Base-by-base conservation (phyloP, 2,329 filamentous ascomycete genomes). In the Delphinella strobiligena region DNA sequence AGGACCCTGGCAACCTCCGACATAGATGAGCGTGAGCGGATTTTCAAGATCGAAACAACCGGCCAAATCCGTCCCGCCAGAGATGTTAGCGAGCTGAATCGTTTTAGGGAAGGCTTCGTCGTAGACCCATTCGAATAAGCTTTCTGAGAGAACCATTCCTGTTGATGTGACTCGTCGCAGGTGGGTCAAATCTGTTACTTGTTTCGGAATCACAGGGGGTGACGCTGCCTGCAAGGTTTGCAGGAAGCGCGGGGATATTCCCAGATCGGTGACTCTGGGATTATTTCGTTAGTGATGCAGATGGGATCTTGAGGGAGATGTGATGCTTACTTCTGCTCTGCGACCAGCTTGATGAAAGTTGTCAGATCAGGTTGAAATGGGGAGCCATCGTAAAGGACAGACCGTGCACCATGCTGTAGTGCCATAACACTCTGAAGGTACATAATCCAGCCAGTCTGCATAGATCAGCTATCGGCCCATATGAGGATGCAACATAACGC, bases 381-480 rank as follows among this genome's bases (percentile, higher is more conserved):
- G 7, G 78, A 85, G 3, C 85, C 86, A 53, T 93, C 85, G 55
- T 93, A 93, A n/a, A 89, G 64, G 2, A 93, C 59, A 1, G 72
- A 65, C 4, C 74, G 68, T 0, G 68, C 67, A 5, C 83, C 82
- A 30, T 68, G 61, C 1, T 80, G 50, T 5, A 89, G 64, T 3
- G 68, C 64, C 15, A 68, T 65, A 0, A 84, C 64, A 29, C 70
- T 72, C 2, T 67, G 61, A 7, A 87, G 63, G 54, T 89, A 91
- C 85, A 93, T 93, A 60, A 93, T 91, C 85, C 85, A 93, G 0
- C 82, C 81, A 0, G 81, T 86, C 0, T 52, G 36, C 9, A 19
- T 4, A 14, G 12, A 17, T 38, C 17, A 30, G 38, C 10, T 19
- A 3, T 7, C n/a, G 12, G 14, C 11, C 5, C 4, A 14, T 2